A percentile compares a stretch with the other conserved stretches of the same genome.
Conservation (phyloP, 2,329 filamentous ascomycete species). For the Alternaria brassicicola region DNA sequence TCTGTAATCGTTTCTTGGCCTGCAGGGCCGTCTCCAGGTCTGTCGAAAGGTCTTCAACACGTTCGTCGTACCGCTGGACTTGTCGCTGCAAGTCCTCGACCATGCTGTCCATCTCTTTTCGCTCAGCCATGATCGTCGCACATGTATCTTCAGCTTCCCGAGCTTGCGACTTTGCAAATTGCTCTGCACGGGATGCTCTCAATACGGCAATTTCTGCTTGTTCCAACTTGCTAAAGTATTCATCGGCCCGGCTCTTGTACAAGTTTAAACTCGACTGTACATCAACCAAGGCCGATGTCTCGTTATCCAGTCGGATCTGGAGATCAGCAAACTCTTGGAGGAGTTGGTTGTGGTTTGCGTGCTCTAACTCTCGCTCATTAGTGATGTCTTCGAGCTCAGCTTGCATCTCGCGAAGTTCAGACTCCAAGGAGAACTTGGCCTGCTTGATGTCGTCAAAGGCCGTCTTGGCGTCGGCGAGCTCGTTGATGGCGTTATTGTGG, state of each 20-base stretch:
- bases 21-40: slow-evolving; percentile 86
- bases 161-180: slow-evolving; percentile 89
- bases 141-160: slow-evolving; percentile 91
- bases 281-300: slow-evolving; percentile 83
- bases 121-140: slow-evolving; percentile 87
- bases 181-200: slow-evolving; percentile 88
- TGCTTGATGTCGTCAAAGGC: slow-evolving; percentile 88
- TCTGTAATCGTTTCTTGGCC: slow-evolving; percentile 91
- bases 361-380: slow-evolving; percentile 81
- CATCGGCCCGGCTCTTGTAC: slow-evolving; percentile 91
- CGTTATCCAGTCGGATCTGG: slow-evolving; percentile 89
- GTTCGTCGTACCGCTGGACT: slow-evolving; percentile 88
- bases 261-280: slow-evolving; percentile 81
- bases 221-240: slow-evolving; percentile 96
- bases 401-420: slow-evolving; percentile 82
- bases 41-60: slow-evolving; percentile 86
- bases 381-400: slow-evolving; percentile 84
- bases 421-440: slow-evolving; percentile 77
- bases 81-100: slow-evolving; percentile 91
- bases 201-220: slow-evolving; percentile 95
- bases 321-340: slow-evolving; percentile 92
- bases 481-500: slow-evolving; percentile 83
- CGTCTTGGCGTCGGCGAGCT: slow-evolving; percentile 84
- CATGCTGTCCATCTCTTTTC: slow-evolving; percentile 83
- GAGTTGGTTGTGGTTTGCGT: slow-evolving; percentile 83